Evolutionary conservation across 495 filamentous ascomycete species (phyloP).

Genomic region (Durotheca rogersii): DNA sequence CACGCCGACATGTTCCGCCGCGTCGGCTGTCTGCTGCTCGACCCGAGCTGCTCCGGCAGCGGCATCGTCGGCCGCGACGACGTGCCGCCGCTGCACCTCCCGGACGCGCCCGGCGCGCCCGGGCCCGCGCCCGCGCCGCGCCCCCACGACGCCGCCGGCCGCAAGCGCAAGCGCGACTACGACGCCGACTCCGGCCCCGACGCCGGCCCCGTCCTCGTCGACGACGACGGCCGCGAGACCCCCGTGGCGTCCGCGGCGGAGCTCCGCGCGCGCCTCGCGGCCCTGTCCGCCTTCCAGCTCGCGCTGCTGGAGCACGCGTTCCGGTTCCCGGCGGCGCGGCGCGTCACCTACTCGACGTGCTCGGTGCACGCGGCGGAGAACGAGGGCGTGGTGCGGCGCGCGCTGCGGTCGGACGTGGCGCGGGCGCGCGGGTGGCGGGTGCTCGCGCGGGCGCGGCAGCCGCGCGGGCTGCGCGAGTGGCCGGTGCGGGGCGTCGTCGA

Average conservation of each 20-base stretch:
- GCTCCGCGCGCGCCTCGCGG: conserved; percentile 59
- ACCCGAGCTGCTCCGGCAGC: conserved; percentile 92
- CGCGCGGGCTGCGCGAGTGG: conserved; percentile 70
- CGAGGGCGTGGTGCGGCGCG: conserved; percentile 73
- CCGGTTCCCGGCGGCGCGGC: conserved; percentile 70
- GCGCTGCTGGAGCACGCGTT: conserved; percentile 79
- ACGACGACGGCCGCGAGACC: conserved; percentile 51
- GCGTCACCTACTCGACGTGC: conserved; percentile 89
- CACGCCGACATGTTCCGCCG: conserved; percentile 47
- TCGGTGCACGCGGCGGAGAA: conserved; percentile 86
- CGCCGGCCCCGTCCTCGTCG: conserved; percentile 42
- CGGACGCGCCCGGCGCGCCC: conserved; percentile 44
- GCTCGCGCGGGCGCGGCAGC: conserved; percentile 66
- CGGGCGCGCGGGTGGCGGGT: conserved; percentile 72
- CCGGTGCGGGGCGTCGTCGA: conserved; percentile 61
- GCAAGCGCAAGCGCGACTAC: conserved; percentile 44
- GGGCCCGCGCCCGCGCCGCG: conserved; percentile 13
- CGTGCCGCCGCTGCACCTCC: conserved; percentile 59
- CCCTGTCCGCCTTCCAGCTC: conserved; percentile 76
- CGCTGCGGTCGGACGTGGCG: conserved; percentile 66
- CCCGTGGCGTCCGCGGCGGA: conserved; percentile 44
- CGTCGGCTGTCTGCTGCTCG: conserved; percentile 76
- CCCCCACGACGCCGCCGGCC: conserved; percentile 34
- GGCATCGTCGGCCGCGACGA: conserved; percentile 90
- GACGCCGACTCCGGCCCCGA: conserved; percentile 31